A percentile compares a stretch with the other conserved stretches of the same genome.
Evolutionary conservation across 306 rosid genomes (phyloP).

Genomic region (Datisca glomerata): DNA sequence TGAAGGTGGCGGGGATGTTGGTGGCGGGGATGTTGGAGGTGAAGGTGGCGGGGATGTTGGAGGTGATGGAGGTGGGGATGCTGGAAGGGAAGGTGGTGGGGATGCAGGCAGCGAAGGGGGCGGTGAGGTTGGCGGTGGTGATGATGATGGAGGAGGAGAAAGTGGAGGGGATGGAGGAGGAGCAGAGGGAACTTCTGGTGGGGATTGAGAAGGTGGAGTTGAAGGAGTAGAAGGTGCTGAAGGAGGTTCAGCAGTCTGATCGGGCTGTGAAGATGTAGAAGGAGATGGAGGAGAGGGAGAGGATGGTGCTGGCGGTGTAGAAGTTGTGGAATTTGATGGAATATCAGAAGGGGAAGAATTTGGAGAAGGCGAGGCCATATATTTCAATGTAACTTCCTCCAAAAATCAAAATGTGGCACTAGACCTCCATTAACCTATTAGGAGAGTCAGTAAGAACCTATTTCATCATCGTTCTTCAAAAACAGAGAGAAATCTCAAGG

Average conservation of each 20-base stretch:
- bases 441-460: too few relatives aligned
- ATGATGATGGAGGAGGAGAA: slow-evolving; percentile 17
- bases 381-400: slow-evolving; percentile 1
- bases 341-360: slow-evolving; percentile 49
- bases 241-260: slow-evolving; percentile 33
- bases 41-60: slow-evolving; percentile 14
- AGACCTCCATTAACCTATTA: slow-evolving; percentile 27
- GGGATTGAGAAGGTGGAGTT: slow-evolving; percentile 29
- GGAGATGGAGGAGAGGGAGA: slow-evolving; percentile 30
- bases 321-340: slow-evolving; percentile 37
- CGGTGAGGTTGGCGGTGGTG: slow-evolving; percentile 29
- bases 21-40: slow-evolving; percentile 13
- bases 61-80: slow-evolving; percentile 27
- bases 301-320: slow-evolving; percentile 28
- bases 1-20: slow-evolving; percentile 15
- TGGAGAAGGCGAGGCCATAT: slow-evolving; percentile 75
- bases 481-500: too few relatives aligned
- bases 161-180: slow-evolving; percentile 28
- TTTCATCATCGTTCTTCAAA: too few relatives aligned
- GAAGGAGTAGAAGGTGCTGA: slow-evolving; percentile 19
- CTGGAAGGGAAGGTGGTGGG: slow-evolving; percentile 26
- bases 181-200: slow-evolving; percentile 26
- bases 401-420: slow-evolving; percentile 17
- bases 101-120: slow-evolving; percentile 26
- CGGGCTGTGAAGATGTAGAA: slow-evolving; percentile 21